Conservation (phyloP, 2,329 filamentous ascomycete genomes). For the Thelonectria olida region DNA sequence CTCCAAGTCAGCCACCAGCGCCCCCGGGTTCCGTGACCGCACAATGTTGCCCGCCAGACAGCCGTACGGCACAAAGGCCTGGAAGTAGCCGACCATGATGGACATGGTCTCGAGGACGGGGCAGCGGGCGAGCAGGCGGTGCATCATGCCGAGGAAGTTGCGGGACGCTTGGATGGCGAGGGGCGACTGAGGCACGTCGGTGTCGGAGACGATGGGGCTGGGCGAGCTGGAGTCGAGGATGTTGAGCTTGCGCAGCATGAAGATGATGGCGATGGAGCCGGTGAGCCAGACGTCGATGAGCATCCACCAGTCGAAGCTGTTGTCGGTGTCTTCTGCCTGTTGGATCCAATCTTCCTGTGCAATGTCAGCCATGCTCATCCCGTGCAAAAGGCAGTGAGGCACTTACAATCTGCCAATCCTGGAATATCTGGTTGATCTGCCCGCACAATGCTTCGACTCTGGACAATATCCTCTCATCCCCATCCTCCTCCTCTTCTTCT, state of each 20-base stretch:
- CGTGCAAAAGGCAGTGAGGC: neutral
- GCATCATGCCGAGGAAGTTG: slow-evolving; percentile 1
- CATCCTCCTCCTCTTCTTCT: neutral
- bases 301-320: slow-evolving; percentile 13
- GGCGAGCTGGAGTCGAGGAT: neutral
- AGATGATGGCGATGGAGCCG: slow-evolving; percentile 8
- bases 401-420: slow-evolving; percentile 14
- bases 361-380: neutral
- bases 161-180: slow-evolving; percentile 6
- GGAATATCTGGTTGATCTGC: slow-evolving; percentile 2
- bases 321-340: slow-evolving; percentile 7
- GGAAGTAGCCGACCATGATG: slow-evolving; percentile 13
- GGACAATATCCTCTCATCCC: neutral
- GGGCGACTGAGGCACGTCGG: neutral
- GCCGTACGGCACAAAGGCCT: slow-evolving; percentile 12
- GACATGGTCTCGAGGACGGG: slow-evolving; percentile 8
- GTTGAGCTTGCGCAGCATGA: slow-evolving; percentile 17
- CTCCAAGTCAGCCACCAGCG: neutral
- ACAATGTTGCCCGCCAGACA: slow-evolving; percentile 12
- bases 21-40: neutral
- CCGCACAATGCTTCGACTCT: neutral
- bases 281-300: slow-evolving; percentile 7
- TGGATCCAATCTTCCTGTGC: slow-evolving; percentile 16
- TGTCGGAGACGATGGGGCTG: neutral
- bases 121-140: slow-evolving; percentile 1